These are phyloP conservation scores for Coniochaeta ligniaria DNA, from an alignment of 2,329 filamentous ascomycete species.

Conservation along the genomic window DNA sequence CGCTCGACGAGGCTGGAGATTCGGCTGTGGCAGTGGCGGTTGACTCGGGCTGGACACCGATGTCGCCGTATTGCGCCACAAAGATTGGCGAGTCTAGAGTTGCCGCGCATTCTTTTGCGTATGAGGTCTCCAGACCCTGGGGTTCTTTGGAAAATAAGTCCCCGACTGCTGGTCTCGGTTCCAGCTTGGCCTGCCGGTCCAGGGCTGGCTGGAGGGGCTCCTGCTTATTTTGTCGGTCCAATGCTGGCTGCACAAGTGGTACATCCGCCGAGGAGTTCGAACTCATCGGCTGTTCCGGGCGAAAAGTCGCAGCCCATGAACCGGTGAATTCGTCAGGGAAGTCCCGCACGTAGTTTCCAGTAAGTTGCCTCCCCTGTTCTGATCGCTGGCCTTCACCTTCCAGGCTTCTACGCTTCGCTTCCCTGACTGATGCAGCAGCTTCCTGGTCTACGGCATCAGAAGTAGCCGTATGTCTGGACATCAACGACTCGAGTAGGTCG, in stretches of 20 bases:
- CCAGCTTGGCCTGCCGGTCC: conserved; percentile 10
- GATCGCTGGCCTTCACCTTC: background rate
- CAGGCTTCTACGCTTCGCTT: conserved; percentile 5
- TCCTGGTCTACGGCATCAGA: conserved; percentile 21
- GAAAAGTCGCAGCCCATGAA: conserved; percentile 26
- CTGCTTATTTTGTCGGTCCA: background rate
- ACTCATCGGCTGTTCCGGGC: background rate
- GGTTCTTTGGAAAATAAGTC: conserved; percentile 37
- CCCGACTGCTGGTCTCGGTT: background rate
- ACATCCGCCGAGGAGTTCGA: background rate
- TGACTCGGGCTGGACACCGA: background rate
- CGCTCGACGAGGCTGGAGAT: background rate
- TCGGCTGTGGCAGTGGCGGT: background rate
- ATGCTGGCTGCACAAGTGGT: background rate
- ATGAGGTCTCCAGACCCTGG: conserved; percentile 41
- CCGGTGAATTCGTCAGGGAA: conserved; percentile 44
- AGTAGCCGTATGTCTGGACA: conserved; percentile 19
- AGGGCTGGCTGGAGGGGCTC: conserved; percentile 15
- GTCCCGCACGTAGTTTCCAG: conserved; percentile 41
- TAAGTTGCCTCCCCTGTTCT: conserved; percentile 18
- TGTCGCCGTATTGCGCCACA: conserved; percentile 24
- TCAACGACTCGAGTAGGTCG: conserved; percentile 19
- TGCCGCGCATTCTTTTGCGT: conserved; percentile 32
- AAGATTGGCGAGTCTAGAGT: conserved; percentile 24
- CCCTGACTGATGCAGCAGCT: conserved; percentile 15